Evolutionary conservation across 306 rosid genomes (phyloP), one percentile per base, ranked within the genome.

Genomic region (Glycine latifolia): DNA sequence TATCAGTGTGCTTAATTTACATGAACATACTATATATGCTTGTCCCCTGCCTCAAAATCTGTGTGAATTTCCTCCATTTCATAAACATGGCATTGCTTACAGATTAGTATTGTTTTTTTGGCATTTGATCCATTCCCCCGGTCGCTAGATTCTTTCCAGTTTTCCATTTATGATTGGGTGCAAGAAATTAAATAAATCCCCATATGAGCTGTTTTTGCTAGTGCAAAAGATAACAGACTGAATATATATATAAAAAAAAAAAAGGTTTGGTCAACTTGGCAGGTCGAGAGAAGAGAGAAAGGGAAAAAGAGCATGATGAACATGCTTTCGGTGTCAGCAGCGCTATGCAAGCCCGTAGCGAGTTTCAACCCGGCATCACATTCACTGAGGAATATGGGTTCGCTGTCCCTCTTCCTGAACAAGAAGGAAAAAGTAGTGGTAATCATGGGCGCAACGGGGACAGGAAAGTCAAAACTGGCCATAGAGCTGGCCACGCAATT

Each of bases 381-480:
- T 26, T 26, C 31, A 5, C 67, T 89, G 10, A 81, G 68, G 70
- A 73, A 26, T 26, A 26, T 81, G 76, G 79, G 78, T 6, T 70
- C 88, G 4, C 59, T 90, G 15, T 75, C 89, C 10, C 49, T 89
- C 31, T 91, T 87, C 61, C 76, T 84, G 4, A 88, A 87, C 12
- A 88, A 91, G 81, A 87, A 91, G 82, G 91, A 88, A 1, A 94
- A 94, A 85, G 94, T 88, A 1, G 86, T 91, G 4, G 73, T 91
- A 8, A 83, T 94, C 12, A 85, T 91, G 87, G 98, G 98, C 0
- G 92, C 98, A 13, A 94, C 98, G 63, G 98, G 92, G 4, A 87
- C 89, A 26, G 98, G 98, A 3, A 94, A 94, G 71, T 89, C 98
- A 10, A 83, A 89, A 35, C 84, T 94, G 0, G 94, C 97, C 10